Evolutionary conservation across 192 early-diverging fungal species (phyloP).

Genomic region (Coemansia sp.): DNA sequence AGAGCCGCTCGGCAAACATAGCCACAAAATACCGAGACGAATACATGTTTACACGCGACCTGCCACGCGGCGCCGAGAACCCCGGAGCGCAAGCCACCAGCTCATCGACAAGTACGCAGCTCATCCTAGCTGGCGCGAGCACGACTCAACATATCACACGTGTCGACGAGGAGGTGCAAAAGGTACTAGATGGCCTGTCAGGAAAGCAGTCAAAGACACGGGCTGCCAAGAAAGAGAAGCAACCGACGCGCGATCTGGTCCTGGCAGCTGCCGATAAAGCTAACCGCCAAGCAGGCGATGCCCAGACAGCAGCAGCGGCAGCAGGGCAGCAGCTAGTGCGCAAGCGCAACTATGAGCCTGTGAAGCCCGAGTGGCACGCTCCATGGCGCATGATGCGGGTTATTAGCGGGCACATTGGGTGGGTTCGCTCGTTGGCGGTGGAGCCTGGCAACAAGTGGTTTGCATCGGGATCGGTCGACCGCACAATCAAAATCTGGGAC

Average conservation of each 20-base stretch:
- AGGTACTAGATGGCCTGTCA: constrained; percentile 33
- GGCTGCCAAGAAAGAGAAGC: constrained; percentile 25
- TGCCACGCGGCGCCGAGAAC: constrained; percentile 21
- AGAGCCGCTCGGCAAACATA: constrained; percentile 10
- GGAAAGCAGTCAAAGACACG: constrained; percentile 24
- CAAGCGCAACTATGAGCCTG: constrained; percentile 45
- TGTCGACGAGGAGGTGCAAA: constrained; percentile 40
- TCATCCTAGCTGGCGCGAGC: neutral
- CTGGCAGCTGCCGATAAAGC: constrained; percentile 21
- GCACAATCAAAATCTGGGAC: constrained; percentile 99
- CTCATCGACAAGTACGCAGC: neutral
- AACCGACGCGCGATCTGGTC: constrained; percentile 31
- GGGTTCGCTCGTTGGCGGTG: constrained; percentile 90
- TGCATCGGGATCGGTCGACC: constrained; percentile 94
- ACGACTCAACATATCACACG: neutral
- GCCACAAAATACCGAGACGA: constrained; percentile 42
- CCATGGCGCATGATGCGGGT: constrained; percentile 95
- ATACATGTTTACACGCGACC: constrained; percentile 34
- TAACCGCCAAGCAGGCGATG: neutral
- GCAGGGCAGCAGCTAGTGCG: constrained; percentile 47
- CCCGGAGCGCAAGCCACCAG: neutral
- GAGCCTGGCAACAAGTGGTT: constrained; percentile 99
- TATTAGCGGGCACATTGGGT: constrained; percentile 96
- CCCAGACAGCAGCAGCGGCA: constrained; percentile 11
- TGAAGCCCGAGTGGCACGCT: constrained; percentile 89